Conservation (phyloP, 108 stramenopile genomes). For the Pseudonitzschia pungens region DNA sequence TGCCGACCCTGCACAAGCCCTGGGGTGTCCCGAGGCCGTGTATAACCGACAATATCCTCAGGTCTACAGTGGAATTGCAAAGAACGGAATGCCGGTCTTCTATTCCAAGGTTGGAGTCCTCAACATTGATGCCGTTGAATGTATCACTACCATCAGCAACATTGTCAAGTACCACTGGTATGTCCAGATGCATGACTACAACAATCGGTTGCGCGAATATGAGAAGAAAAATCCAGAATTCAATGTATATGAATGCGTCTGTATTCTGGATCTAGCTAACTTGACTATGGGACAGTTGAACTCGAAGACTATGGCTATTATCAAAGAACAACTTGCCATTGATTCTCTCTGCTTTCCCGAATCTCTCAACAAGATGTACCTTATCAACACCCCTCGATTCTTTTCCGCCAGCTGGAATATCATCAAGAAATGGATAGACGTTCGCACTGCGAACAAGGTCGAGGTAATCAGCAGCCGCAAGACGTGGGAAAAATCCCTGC, state of each 20-base stretch:
- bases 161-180: slow-evolving; percentile 86
- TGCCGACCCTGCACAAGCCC: slow-evolving; percentile 61
- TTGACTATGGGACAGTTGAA: slow-evolving; percentile 65
- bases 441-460: slow-evolving; percentile 79
- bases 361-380: slow-evolving; percentile 76
- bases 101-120: slow-evolving; percentile 83
- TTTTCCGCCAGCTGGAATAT: slow-evolving; percentile 79
- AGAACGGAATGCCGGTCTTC: slow-evolving; percentile 77
- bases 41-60: slow-evolving; percentile 84
- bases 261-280: slow-evolving; percentile 66
- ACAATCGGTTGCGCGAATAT: slow-evolving; percentile 47
- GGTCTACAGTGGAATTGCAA: slow-evolving; percentile 70
- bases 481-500: slow-evolving; percentile 60
- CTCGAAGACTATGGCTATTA: slow-evolving; percentile 59
- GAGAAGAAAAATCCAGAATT: slow-evolving; percentile 71
- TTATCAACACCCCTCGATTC: slow-evolving; percentile 85
- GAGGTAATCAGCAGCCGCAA: slow-evolving; percentile 69
- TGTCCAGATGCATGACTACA: slow-evolving; percentile 84
- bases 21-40: slow-evolving; percentile 64
- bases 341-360: slow-evolving; percentile 89
- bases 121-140: slow-evolving; percentile 76
- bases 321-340: slow-evolving; percentile 85
- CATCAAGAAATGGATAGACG: slow-evolving; percentile 86
- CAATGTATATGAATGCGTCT: slow-evolving; percentile 71
- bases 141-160: slow-evolving; percentile 78